Evolutionary conservation across 2,329 filamentous ascomycete species (phyloP), one percentile per base, ranked within the genome.

Genomic region (Pseudocercospora cruenta): DNA sequence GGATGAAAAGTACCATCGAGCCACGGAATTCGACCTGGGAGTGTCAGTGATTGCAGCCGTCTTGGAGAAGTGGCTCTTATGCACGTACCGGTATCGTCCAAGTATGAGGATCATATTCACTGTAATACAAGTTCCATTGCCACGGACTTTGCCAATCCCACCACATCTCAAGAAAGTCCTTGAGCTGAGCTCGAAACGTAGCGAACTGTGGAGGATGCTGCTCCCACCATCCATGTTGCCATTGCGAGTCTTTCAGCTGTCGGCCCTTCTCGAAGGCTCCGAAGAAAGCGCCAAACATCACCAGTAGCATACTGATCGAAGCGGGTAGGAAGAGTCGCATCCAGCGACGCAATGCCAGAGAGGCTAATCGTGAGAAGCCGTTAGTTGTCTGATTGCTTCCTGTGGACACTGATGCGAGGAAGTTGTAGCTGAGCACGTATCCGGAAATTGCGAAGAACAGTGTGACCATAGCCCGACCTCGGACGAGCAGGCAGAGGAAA

Each of bases 391-490:
- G 9, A 12, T 14, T 33, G 31, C 9, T 33, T 2, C 31, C 9
- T 33, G 10, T 10, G 8, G 31, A 33, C 1, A 60, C 57, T 7
- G 67, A 21, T 9, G 55, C 62, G 8, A 69, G 59, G 7, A 69
- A 64, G 62, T 58, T 58, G 43, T 65, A 65, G 54, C 67, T 69
- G 14, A 67, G 36, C 2, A 64, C 68, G 16, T 68, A 69, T 5
- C 67, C 67, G 1, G 67, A 68, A 10, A 69, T 65, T n/a, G 66
- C 66, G 31, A 68, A 69, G 63, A 69, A 69, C 0, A 68, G 58
- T 4, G 63, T 64, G 16, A 69, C 68, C 65, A 68, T 67, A 4
- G 68, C 68, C 57, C 65, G 67, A 2, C 67, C 67, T 19, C 67
- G 67, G 4, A 69, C 59, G 16, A 67, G 53, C 14, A 69, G 61